Evolutionary conservation across 768 basidiomycete species (phyloP).

Genomic region (Chalciporus sphaerocephalus): DNA sequence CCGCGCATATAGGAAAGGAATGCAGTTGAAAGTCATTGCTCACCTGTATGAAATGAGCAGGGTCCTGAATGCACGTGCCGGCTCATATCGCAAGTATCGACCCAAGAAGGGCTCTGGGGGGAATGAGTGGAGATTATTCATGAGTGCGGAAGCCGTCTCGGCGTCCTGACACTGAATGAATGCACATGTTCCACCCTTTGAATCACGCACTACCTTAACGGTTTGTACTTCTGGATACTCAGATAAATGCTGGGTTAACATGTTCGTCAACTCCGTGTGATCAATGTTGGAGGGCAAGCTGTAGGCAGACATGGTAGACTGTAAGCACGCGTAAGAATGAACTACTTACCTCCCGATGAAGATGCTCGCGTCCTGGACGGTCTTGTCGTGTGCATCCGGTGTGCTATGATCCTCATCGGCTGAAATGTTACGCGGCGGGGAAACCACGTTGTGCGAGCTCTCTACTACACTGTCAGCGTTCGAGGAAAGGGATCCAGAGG

Average conservation of each 20-base stretch:
- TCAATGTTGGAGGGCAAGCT: conserved; percentile 72
- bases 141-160: conserved; percentile 51
- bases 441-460: conserved; percentile 7
- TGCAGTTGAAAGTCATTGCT: conserved; percentile 7
- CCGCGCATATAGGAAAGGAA: neutral
- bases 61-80: conserved; percentile 70
- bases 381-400: conserved; percentile 39
- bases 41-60: conserved; percentile 74
- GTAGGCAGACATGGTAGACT: conserved; percentile 9
- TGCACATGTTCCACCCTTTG: conserved; percentile 74
- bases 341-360: conserved; percentile 75
- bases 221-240: conserved; percentile 60
- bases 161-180: conserved; percentile 83
- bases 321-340: neutral
- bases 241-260: conserved; percentile 64
- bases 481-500: conserved; percentile 45
- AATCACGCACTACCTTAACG: conserved; percentile 69
- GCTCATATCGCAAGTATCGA: conserved; percentile 70
- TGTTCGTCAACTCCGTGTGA: conserved; percentile 52
- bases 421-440: conserved; percentile 13
- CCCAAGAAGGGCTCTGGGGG: conserved; percentile 66
- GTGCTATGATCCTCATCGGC: conserved; percentile 30
- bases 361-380: conserved; percentile 72
- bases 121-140: conserved; percentile 53
- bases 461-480: conserved; percentile 21